Evolutionary conservation across 2,329 filamentous ascomycete genomes (phyloP).

Genomic region (Alternaria sp.): DNA sequence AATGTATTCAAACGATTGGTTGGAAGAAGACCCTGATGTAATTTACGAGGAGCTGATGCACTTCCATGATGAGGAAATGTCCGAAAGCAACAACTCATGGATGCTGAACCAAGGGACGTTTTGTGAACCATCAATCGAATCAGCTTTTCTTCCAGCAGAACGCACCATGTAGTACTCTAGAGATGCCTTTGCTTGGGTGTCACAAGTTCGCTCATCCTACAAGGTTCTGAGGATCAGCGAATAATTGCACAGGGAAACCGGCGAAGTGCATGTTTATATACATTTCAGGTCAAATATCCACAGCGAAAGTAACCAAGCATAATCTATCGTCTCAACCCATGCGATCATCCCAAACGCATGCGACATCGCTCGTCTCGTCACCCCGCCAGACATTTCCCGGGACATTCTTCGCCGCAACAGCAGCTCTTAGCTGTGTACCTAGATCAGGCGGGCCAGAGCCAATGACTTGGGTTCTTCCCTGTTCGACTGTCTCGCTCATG

Average conservation of each 20-base stretch:
- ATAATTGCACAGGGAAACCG: not conserved
- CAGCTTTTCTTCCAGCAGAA: too few species aligned
- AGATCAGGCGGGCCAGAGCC: constrained; percentile 1
- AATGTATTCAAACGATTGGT: rapidly evolving
- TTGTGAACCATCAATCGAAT: too few species aligned
- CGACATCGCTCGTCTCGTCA: constrained; percentile 6
- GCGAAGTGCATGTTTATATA: not conserved
- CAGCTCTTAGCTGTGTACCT: constrained; percentile 8
- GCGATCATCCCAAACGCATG: constrained; percentile 16
- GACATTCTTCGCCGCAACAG: constrained; percentile 11
- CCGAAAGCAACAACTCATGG: too few species aligned
- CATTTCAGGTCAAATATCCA: not conserved
- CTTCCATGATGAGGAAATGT: too few species aligned
- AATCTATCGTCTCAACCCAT: not conserved
- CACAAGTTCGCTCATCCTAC: too few species aligned
- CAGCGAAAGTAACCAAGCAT: not conserved
- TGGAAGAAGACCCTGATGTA: too few species aligned
- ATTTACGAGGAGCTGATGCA: too few species aligned
- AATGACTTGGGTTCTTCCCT: constrained; percentile 5
- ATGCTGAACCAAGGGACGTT: too few species aligned
- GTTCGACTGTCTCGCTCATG: constrained; percentile 10
- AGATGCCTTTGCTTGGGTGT: too few species aligned
- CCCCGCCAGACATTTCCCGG: constrained; percentile 10
- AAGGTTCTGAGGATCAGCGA: too few species aligned
- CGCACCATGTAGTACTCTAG: too few species aligned